phyloP scores from a whole-genome alignment of 75 land plant genomes.

The Isoetes taiwanensis region DNA sequence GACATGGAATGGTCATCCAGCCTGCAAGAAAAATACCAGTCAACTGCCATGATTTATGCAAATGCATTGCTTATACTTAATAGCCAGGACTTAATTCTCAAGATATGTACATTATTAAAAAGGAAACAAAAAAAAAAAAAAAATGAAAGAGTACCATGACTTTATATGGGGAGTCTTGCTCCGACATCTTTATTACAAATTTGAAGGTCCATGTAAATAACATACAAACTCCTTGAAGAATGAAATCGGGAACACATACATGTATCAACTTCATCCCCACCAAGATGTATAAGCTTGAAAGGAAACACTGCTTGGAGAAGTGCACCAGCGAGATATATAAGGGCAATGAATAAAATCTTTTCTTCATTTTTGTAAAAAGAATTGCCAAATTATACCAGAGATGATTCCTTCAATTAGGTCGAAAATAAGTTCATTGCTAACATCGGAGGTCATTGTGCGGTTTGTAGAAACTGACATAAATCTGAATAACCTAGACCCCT shows the following conservation, averaged over 20 bases:
- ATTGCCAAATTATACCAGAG: conserved; percentile 38
- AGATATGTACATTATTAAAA: too few relatives aligned
- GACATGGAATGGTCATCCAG: conserved; percentile 53
- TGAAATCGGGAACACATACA: conserved; percentile 32
- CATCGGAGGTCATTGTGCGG: conserved; percentile 82
- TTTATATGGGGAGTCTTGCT: conserved; percentile 38
- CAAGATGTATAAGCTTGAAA: conserved; percentile 79
- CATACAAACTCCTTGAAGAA: too few relatives aligned
- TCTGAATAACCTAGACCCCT: conserved; percentile 93
- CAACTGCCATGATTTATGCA: too few relatives aligned
- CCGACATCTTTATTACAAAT: conserved; percentile 46
- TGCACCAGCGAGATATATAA: conserved; percentile 25
- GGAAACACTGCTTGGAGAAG: conserved; percentile 75
- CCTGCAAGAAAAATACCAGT: conserved; percentile 36
- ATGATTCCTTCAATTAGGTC: conserved; percentile 69
- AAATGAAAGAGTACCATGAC: too few relatives aligned
- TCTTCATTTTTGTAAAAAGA: neutral
- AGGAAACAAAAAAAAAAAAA: too few relatives aligned
- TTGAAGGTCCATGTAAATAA: too few relatives aligned
- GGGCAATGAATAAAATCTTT: neutral
- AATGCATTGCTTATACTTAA: too few relatives aligned
- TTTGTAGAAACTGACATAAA: conserved; percentile 72
- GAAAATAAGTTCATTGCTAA: conserved; percentile 70
- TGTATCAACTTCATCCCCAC: conserved; percentile 93
- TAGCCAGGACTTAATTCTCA: too few relatives aligned